These are phyloP conservation scores for Elymus sibiricus DNA, from an alignment of 176 grass and related monocot species.

Conservation along the genomic window DNA sequence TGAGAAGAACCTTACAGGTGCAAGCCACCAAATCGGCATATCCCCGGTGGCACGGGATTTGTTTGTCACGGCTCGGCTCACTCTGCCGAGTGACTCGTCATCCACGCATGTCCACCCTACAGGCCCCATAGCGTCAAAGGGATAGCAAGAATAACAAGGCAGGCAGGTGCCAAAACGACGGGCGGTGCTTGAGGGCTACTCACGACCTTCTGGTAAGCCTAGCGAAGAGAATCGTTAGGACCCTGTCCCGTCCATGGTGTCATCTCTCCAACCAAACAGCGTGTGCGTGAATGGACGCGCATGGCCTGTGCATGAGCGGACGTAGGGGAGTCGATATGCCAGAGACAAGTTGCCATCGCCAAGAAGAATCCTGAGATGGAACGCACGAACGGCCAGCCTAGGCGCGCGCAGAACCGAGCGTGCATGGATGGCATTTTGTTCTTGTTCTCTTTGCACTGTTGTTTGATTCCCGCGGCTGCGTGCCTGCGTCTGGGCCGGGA, in stretches of 20 bases:
- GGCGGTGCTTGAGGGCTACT: neutral
- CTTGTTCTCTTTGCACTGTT: neutral
- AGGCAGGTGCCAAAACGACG: neutral
- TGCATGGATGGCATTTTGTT: neutral
- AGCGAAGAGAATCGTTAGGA: neutral
- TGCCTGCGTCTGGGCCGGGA: neutral
- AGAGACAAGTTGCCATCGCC: neutral
- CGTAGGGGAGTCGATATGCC: neutral
- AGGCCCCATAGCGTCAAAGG: neutral
- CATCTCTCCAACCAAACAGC: neutral
- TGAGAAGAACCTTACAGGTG: neutral
- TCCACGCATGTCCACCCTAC: neutral
- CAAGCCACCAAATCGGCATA: constrained; percentile 25
- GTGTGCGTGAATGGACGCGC: neutral
- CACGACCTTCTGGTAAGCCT: neutral
- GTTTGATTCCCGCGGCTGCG: neutral
- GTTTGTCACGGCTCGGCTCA: neutral
- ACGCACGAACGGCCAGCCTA: neutral
- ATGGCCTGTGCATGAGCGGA: neutral
- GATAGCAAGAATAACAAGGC: neutral
- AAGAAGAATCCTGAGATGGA: neutral
- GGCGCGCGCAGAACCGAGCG: neutral
- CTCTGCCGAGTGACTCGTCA: neutral
- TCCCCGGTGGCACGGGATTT: constrained; percentile 18
- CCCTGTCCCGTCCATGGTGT: neutral